Evolutionary conservation across 1,284 basidiomycete genomes (phyloP), one percentile per base, ranked within the genome.

Genomic region (Melampsora occidentalis): DNA sequence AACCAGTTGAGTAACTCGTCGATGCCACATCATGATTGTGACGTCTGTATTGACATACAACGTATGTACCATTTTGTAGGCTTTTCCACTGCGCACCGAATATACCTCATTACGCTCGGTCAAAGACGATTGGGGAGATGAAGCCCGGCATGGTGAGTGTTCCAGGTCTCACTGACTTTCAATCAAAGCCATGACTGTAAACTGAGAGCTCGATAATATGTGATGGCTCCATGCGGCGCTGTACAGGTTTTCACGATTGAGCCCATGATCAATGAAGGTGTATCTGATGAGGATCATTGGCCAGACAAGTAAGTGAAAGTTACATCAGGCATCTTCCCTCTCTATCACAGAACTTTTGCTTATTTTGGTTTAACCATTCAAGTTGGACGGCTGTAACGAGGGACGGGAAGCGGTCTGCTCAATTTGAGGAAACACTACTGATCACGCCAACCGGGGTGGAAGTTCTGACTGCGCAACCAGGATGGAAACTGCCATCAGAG

Each of bases 391-490:
- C 94, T 0, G 92, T 91, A 22, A 98, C 95, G 2, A 83, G 87
- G 2, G 94, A 97, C 83, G 95, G 94, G 39, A 90, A 91, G 82
- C 86, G 87, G 78, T 94, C 91, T 79, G 95, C 95, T 5, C 95
- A 98, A 81, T 97, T 97, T 81, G 95, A 98, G 83, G 95, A 98
- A 81, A 97, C 94, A 0, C 85, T 92, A 57, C 83, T 98, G 90
- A 91, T 98, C 81, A 97, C 95, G 22, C 93, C 94, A 81, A 91
- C 88, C 22, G 95, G 95, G 5, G 90, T 90, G 57, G 95, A 98
- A 83, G 87, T 96, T 77, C 86, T 98, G 53, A 97, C 95, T 1
- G 90, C 88, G 48, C 87, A 79, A 79, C 79, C 75, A 69, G 65
- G 70, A 51, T 78, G 66, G 72, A 75, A 59, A 62, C 48, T 75